Evolutionary conservation across 177 flowering plant species (phyloP).

Genomic region (Tripterygium wilfordii): DNA sequence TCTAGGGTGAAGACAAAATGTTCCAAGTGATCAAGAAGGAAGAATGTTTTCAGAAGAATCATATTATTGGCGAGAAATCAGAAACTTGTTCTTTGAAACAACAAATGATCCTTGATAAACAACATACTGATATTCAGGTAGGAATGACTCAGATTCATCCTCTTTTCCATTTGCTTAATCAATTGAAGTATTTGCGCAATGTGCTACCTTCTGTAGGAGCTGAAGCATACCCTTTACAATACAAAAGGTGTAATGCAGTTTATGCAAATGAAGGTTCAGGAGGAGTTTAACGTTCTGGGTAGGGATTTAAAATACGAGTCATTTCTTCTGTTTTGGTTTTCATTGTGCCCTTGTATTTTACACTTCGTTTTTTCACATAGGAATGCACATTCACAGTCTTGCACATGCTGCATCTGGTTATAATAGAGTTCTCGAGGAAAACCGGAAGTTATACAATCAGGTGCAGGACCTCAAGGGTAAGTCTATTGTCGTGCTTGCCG

Average conservation of each 20-base stretch:
- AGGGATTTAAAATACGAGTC: slow-evolving; percentile 6
- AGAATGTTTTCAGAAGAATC: slow-evolving; percentile 14
- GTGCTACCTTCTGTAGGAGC: slow-evolving; percentile 34
- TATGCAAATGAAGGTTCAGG: slow-evolving; percentile 76
- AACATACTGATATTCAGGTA: slow-evolving; percentile 72
- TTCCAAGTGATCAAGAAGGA: slow-evolving; percentile 20
- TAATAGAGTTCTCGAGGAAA: slow-evolving; percentile 92
- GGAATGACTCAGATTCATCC: not conserved
- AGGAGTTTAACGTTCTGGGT: slow-evolving; percentile 82
- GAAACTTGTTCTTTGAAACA: slow-evolving; percentile 42
- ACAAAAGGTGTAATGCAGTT: slow-evolving; percentile 86
- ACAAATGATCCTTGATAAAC: slow-evolving; percentile 53
- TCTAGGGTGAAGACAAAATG: slow-evolving; percentile 36
- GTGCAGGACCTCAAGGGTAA: slow-evolving; percentile 98
- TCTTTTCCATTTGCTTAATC: not conserved
- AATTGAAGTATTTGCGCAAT: not conserved
- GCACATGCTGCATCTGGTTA: slow-evolving; percentile 95
- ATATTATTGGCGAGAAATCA: slow-evolving; percentile 35
- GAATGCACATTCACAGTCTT: slow-evolving; percentile 67
- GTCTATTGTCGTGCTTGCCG: not conserved
- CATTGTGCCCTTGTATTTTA: not conserved
- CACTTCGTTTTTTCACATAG: slow-evolving; percentile 27
- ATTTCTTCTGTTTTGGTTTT: not conserved
- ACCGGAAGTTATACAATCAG: slow-evolving; percentile 92
- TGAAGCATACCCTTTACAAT: slow-evolving; percentile 57